These are phyloP conservation scores for Paraphoma sp. DNA, from an alignment of 2,329 filamentous ascomycete species.

Conservation along the genomic window DNA sequence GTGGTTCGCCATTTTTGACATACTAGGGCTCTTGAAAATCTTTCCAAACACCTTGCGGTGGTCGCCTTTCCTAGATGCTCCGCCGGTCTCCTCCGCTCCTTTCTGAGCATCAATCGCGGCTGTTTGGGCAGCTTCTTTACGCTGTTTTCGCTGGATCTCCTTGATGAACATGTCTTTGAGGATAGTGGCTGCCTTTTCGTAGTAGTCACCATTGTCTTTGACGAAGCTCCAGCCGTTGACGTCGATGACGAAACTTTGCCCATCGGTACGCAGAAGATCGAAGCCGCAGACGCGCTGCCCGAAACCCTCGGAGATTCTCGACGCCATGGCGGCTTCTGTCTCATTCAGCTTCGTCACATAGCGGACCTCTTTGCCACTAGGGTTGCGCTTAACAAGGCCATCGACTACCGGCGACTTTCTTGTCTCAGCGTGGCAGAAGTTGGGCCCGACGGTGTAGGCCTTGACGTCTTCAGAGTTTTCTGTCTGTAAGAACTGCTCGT, in stretches of 20 bases:
- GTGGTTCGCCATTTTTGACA: constrained; percentile 63
- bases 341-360: constrained; percentile 87
- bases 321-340: constrained; percentile 84
- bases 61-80: constrained; percentile 39
- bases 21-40: constrained; percentile 70
- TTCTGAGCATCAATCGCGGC: constrained; percentile 45
- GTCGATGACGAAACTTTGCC: constrained; percentile 96
- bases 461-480: constrained; percentile 99
- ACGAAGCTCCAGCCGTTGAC: constrained; percentile 99
- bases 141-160: constrained; percentile 71
- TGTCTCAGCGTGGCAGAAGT: constrained; percentile 95
- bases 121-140: constrained; percentile 49
- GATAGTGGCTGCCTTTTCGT: constrained; percentile 87
- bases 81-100: constrained; percentile 19
- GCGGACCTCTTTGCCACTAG: constrained; percentile 93
- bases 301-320: constrained; percentile 88
- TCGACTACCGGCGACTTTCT: constrained; percentile 97
- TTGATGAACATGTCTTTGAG: constrained; percentile 86
- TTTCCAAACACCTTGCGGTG: constrained; percentile 60
- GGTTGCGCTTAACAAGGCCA: constrained; percentile 92
- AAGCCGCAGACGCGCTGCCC: constrained; percentile 96
- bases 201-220: constrained; percentile 99
- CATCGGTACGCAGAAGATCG: constrained; percentile 84
- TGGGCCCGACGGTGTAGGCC: constrained; percentile 92
- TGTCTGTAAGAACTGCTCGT: constrained; percentile 95